Percentiles rank a stretch among this genome's conserved stretches.
Conservation (phyloP, 352 stramenopile species). For the Phytophthora sansomeana region DNA sequence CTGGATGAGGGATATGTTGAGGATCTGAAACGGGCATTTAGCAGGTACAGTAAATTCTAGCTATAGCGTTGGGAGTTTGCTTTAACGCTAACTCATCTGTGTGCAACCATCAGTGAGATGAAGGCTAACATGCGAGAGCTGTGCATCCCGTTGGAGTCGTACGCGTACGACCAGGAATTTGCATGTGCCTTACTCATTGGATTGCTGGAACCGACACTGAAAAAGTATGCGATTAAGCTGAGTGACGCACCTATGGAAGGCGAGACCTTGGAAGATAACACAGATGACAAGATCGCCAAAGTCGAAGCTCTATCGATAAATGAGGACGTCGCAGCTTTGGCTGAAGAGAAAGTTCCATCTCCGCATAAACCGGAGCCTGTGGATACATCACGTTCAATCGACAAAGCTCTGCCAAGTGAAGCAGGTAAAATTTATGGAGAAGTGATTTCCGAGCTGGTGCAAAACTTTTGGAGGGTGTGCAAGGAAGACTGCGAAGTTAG, state of each 20-base stretch:
- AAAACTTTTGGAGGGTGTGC: slow-evolving; percentile 68
- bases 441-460: slow-evolving; percentile 72
- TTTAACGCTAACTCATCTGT: slow-evolving; percentile 8
- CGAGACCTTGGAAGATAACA: slow-evolving; percentile 1
- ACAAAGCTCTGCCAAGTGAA: slow-evolving; percentile 12
- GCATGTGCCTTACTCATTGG: slow-evolving; percentile 74
- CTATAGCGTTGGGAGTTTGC: not conserved
- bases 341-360: slow-evolving; percentile 26
- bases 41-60: slow-evolving; percentile 26
- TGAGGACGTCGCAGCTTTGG: slow-evolving; percentile 10
- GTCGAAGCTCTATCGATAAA: slow-evolving; percentile 24
- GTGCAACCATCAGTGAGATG: slow-evolving; percentile 69
- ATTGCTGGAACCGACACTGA: slow-evolving; percentile 73
- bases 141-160: slow-evolving; percentile 85
- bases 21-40: slow-evolving; percentile 62
- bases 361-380: slow-evolving; percentile 14
- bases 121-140: slow-evolving; percentile 85
- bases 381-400: slow-evolving; percentile 16
- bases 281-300: not conserved
- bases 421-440: slow-evolving; percentile 70
- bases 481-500: slow-evolving; percentile 64
- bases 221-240: slow-evolving; percentile 71
- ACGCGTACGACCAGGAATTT: slow-evolving; percentile 85
- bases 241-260: slow-evolving; percentile 18
- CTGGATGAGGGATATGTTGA: slow-evolving; percentile 78